phyloP scores from a whole-genome alignment of 805 yeast genomes.

The Starmerella asiatica region DNA sequence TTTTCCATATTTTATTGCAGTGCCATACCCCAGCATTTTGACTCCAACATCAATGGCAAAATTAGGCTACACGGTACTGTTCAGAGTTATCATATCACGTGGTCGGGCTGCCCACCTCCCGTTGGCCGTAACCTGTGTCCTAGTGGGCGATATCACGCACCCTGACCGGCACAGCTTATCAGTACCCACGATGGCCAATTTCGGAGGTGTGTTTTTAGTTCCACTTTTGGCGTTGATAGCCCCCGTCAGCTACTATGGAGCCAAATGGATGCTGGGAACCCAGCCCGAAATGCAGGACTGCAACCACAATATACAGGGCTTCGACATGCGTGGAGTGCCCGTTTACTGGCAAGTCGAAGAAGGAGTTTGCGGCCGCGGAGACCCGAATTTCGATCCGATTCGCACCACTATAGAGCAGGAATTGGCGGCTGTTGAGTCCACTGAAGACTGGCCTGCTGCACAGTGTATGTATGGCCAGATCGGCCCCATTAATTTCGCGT shows the following conservation, averaged over 20 bases:
- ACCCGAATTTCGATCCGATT: constrained; percentile 10
- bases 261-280: background rate
- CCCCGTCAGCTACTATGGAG: constrained; percentile 7
- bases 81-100: too few species aligned
- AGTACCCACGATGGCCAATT: background rate
- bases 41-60: too few species aligned
- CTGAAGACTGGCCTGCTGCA: constrained; percentile 9
- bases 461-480: constrained; percentile 5
- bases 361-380: constrained; percentile 8
- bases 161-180: too few species aligned
- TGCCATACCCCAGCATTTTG: too few species aligned
- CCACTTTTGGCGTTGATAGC: background rate
- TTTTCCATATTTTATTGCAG: too few species aligned
- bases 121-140: too few species aligned
- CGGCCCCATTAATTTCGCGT: constrained; percentile 2
- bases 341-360: constrained; percentile 15
- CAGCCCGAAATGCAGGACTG: constrained; percentile 2
- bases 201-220: background rate
- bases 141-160: too few species aligned
- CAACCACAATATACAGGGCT: constrained; percentile 12
- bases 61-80: too few species aligned
- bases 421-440: constrained; percentile 1
- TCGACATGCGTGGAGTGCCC: constrained; percentile 11
- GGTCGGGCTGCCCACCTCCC: too few species aligned
- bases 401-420: constrained; percentile 6